Percentiles rank a stretch among this genome's conserved stretches.
Evolutionary conservation across 75 land plant species (phyloP).

Genomic region (Pinus taeda): DNA sequence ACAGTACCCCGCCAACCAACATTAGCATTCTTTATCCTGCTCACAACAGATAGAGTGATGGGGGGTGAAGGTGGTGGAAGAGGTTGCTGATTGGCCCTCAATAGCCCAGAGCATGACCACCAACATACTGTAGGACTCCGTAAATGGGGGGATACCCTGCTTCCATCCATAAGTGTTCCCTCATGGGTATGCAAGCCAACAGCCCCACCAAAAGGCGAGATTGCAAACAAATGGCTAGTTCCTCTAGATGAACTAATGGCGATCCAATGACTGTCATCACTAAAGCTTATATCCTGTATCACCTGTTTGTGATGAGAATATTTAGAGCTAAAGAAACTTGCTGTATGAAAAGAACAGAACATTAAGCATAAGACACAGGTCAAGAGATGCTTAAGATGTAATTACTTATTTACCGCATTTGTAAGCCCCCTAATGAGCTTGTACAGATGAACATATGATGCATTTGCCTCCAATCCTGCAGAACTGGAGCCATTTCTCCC

Average conservation of each 20-base stretch:
- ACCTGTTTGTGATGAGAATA: constrained; percentile 42
- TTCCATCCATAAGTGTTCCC: constrained; percentile 18
- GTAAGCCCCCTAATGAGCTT: constrained; percentile 90
- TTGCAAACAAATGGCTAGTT: constrained; percentile 89
- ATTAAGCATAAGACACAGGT: constrained; percentile 2
- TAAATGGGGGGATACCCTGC: constrained; percentile 13
- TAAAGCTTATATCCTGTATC: constrained; percentile 95
- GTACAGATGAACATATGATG: constrained; percentile 76
- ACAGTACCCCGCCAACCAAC: constrained; percentile 84
- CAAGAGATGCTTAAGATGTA: constrained; percentile 2
- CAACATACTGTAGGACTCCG: constrained; percentile 13
- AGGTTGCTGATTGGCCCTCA: constrained; percentile 11
- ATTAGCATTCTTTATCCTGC: constrained; percentile 76
- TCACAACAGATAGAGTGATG: constrained; percentile 67
- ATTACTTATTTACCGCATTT: constrained; percentile 65
- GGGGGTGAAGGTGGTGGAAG: constrained; percentile 30
- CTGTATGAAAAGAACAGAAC: neutral
- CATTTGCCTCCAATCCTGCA: constrained; percentile 22
- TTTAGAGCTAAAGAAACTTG: neutral
- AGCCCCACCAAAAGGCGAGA: constrained; percentile 72
- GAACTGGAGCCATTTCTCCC: constrained; percentile 26
- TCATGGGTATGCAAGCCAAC: constrained; percentile 41
- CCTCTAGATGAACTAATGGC: constrained; percentile 93
- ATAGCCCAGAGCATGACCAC: constrained; percentile 10
- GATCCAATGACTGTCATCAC: constrained; percentile 89